A percentile compares a stretch with the other conserved stretches of the same genome.
phyloP scores from a whole-genome alignment of 139 green algal species.

The Astrephomene gubernaculifera region DNA sequence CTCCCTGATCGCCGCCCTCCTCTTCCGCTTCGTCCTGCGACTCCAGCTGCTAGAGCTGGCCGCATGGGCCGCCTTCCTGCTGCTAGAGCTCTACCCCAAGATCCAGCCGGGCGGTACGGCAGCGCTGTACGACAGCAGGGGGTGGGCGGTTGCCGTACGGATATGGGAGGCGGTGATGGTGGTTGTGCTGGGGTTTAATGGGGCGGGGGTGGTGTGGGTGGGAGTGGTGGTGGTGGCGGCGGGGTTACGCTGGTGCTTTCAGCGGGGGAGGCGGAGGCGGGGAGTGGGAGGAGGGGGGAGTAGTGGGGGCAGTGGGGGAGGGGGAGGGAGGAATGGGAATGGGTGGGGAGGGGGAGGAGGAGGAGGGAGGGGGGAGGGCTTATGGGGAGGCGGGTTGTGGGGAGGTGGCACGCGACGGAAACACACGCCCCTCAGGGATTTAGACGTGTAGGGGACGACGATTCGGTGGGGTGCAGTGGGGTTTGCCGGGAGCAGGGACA shows the following conservation, averaged over 20 bases:
- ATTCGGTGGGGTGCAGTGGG: too few species aligned
- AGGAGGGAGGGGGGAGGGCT: background rate
- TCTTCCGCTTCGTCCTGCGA: conserved; percentile 68
- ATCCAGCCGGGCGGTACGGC: background rate
- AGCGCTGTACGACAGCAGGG: conserved; percentile 22
- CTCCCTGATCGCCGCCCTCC: conserved; percentile 67
- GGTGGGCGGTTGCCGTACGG: conserved; percentile 40
- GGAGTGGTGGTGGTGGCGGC: background rate
- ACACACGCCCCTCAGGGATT: background rate
- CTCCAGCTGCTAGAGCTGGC: conserved; percentile 72
- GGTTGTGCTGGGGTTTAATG: conserved; percentile 44
- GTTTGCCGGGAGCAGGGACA: too few species aligned
- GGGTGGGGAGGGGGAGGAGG: background rate
- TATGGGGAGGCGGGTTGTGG: background rate
- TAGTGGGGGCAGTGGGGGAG: background rate
- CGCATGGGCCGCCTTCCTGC: conserved; percentile 77
- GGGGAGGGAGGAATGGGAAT: background rate
- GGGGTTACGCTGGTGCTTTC: background rate
- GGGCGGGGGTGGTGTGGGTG: conserved; percentile 39
- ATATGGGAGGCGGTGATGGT: conserved; percentile 47
- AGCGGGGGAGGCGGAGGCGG: background rate
- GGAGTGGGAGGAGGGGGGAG: background rate
- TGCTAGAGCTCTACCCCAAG: conserved; percentile 71
- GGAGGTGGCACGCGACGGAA: background rate
- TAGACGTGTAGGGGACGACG: conserved; percentile 36